Base-by-base conservation (phyloP, 805 yeast genomes). In the Soucietia sequanensis region DNA sequence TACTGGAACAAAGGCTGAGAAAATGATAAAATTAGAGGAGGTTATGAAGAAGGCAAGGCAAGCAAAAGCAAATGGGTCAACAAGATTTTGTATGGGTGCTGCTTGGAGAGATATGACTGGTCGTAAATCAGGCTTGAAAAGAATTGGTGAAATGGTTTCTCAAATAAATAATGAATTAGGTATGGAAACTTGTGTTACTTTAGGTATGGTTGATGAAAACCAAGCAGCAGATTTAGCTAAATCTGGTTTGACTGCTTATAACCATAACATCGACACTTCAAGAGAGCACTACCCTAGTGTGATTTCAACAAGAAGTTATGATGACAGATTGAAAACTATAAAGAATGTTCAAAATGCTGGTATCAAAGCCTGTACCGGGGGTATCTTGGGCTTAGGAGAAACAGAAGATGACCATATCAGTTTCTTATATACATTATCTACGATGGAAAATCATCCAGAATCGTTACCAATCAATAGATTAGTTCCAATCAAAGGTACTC, bases 51-150 rank as follows among this genome's bases (percentile, higher is more conserved):
- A 77, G 21, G 93, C 93, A 1, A 62, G 59, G 35, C 71, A 69
- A 33, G 90, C 93, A 9, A 80, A 81, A 47, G 62, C 47, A 5
- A 82, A 83, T 44, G 91, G 91, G 0, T 73, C 84, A 1, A 84
- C 93, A 0, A 67, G 93, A 44, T 84, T 84, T 52, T 84, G 93
- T 53, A 75, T 84, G 80, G 93, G 93, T 30, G 87, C 91, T 8
- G 93, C 93, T 2, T 85, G 91, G 93, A 72, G 93, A 54, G 91
- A 83, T 42, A 84, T 84, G 93, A 65, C 66, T 31, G 91, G 93
- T 12, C 66, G 93, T 31, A 84, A 81, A 55, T 72, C 78, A 12
- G 87, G 83, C 1, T 52, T 84, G 42, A 75, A 70, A 39, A 75
- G 66, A 41, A 81, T 84, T 37, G 63, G 76, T 17, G 74, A 76